phyloP scores from a whole-genome alignment of 352 stramenopile genomes.

The Phytopythium litorale region DNA sequence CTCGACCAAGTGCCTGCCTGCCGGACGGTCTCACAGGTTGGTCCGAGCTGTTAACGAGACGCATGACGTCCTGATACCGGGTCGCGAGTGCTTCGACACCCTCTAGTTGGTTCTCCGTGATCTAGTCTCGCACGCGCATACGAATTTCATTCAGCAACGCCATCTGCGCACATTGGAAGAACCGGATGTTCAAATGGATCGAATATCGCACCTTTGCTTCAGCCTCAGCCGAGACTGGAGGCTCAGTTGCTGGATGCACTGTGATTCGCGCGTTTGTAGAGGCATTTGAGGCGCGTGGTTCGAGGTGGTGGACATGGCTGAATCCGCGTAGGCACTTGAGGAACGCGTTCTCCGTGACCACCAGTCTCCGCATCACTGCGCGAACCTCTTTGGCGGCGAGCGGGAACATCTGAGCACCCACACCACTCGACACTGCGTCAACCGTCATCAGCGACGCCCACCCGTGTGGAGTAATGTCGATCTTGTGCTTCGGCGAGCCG shows the following conservation, averaged over 20 bases:
- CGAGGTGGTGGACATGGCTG: neutral
- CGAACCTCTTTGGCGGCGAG: conserved; percentile 30
- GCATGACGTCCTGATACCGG: neutral
- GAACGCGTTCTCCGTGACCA: conserved; percentile 56
- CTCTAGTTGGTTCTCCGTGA: neutral
- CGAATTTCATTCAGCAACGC: neutral
- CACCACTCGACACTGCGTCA: conserved; percentile 21
- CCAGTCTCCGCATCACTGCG: conserved; percentile 43
- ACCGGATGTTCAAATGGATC: neutral
- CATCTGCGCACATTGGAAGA: neutral
- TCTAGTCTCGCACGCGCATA: neutral
- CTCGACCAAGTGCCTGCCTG: neutral
- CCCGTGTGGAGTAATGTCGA: conserved; percentile 40
- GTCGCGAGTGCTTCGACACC: neutral
- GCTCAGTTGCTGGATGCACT: neutral
- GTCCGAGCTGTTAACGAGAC: neutral
- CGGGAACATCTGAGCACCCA: conserved; percentile 18
- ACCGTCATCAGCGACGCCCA: conserved; percentile 45
- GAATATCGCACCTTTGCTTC: neutral
- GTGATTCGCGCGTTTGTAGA: neutral
- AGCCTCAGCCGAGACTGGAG: neutral
- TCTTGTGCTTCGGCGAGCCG: conserved; percentile 53
- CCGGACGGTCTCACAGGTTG: neutral
- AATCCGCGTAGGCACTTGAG: conserved; percentile 55
- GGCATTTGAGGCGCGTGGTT: neutral